Evolutionary conservation across 345 rosid genomes (phyloP).

Genomic region (Corymbia maculata): DNA sequence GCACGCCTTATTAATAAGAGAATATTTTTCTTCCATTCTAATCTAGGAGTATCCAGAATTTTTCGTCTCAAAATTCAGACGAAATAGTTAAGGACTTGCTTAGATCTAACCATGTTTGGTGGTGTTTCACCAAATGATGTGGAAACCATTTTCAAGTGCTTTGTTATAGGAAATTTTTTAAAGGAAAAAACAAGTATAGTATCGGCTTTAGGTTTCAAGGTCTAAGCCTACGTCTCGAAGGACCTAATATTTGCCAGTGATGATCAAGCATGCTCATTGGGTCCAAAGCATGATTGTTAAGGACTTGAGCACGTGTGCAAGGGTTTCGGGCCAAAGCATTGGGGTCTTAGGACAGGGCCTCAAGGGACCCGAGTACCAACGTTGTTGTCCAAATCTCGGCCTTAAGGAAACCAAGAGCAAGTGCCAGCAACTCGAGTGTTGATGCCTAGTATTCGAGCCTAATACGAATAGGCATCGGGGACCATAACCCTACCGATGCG

Average conservation of each 20-base stretch:
- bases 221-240: neutral
- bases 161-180: neutral
- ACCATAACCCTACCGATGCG: no score
- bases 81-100: no score
- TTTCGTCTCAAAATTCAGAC: no score
- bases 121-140: no score
- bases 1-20: no score
- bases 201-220: neutral
- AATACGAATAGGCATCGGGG: no score
- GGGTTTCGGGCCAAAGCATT: neutral
- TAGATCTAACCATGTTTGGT: no score
- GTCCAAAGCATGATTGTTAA: neutral
- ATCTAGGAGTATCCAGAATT: no score
- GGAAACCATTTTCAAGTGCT: neutral
- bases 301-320: neutral
- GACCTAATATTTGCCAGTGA: neutral
- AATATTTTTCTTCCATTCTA: no score
- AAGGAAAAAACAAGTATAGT: neutral
- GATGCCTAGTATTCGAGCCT: no score
- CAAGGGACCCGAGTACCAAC: neutral
- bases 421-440: neutral
- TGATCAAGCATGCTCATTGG: neutral
- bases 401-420: neutral
- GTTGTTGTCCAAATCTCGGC: neutral
- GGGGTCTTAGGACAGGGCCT: neutral